Conservation (phyloP, 2,329 filamentous ascomycete species). For the Fusarium penzigii region DNA sequence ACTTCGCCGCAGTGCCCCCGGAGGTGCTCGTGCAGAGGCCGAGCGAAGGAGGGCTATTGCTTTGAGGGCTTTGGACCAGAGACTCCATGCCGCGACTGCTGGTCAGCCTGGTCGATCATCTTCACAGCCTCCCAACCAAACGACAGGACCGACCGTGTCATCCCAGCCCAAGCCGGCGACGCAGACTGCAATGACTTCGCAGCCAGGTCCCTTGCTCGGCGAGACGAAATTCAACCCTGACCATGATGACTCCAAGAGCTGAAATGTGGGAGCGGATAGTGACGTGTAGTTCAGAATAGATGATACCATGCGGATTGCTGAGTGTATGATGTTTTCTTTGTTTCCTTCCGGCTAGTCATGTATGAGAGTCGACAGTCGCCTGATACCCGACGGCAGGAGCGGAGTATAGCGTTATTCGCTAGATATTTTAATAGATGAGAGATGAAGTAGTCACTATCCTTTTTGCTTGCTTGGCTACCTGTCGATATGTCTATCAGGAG, state of each 20-base stretch:
- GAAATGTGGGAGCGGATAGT: conserved; percentile 4
- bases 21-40: conserved; percentile 82
- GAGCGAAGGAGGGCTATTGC: conserved; percentile 87
- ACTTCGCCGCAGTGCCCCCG: conserved; percentile 57
- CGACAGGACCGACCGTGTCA: conserved; percentile 57
- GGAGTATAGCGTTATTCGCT: too few relatives aligned
- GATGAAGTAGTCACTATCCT: too few relatives aligned
- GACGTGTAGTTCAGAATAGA: conserved; percentile 3
- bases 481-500: too few relatives aligned
- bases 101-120: conserved; percentile 38
- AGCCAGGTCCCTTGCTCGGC: conserved; percentile 59
- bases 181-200: conserved; percentile 59
- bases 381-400: too few relatives aligned
- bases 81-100: conserved; percentile 79
- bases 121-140: conserved; percentile 38
- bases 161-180: conserved; percentile 56
- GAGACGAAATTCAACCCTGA: conserved; percentile 73
- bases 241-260: conserved; percentile 46
- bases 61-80: conserved; percentile 87
- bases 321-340: conserved; percentile 16
- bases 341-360: background rate
- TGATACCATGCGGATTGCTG: conserved; percentile 1
- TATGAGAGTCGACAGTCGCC: too few relatives aligned
- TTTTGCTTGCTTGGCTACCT: too few relatives aligned
- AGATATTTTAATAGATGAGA: too few relatives aligned